Evolutionary conservation across 495 filamentous ascomycete species (phyloP).

Genomic region (Umbilicaria muhlenbergii): DNA sequence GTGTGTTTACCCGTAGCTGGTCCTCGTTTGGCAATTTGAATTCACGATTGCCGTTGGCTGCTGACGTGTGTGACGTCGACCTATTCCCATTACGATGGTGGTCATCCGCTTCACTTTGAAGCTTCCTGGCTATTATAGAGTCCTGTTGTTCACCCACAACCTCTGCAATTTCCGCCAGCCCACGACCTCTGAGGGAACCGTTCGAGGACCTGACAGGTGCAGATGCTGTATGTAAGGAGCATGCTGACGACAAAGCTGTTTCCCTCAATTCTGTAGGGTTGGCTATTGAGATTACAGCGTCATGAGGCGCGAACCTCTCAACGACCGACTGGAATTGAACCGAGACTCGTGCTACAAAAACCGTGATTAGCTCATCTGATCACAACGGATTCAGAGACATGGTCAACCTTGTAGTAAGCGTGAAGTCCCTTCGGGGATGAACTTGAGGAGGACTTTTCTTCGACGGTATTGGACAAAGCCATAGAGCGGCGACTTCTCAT

Average conservation of each 20-base stretch:
- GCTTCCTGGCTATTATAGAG: too few species aligned
- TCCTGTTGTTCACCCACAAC: constrained; percentile 45
- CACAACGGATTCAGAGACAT: constrained; percentile 12
- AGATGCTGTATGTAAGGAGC: constrained; percentile 77
- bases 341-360: constrained; percentile 59
- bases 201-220: constrained; percentile 77
- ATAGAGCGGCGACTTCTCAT: constrained; percentile 75
- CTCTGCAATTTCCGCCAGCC: constrained; percentile 81
- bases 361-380: not conserved
- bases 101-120: too few species aligned
- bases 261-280: constrained; percentile 70
- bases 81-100: too few species aligned
- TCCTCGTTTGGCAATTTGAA: too few species aligned
- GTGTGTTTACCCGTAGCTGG: too few species aligned
- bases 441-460: constrained; percentile 82
- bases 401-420: constrained; percentile 68
- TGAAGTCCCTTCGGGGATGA: constrained; percentile 78
- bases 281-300: constrained; percentile 61
- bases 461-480: constrained; percentile 83
- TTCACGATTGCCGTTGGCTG: too few species aligned
- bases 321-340: constrained; percentile 82
- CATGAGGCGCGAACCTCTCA: constrained; percentile 77
- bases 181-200: constrained; percentile 57
- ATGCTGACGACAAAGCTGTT: constrained; percentile 71
- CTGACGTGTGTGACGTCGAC: too few species aligned